Base-by-base conservation (phyloP, 257 asterid genomes). In the Solanum arcanum region DNA sequence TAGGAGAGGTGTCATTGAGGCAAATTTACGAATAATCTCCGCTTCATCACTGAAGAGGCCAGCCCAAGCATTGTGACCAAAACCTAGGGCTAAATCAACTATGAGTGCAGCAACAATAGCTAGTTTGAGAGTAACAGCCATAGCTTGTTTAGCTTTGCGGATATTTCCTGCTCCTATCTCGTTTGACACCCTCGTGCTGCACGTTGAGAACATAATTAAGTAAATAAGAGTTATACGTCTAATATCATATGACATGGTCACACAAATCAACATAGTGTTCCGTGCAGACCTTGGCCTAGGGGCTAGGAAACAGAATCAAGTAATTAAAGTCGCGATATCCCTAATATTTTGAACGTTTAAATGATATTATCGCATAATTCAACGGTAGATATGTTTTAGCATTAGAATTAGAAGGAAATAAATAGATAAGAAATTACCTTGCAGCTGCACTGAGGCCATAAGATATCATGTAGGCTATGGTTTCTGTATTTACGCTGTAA, bases 111-210 rank as follows among this genome's bases (percentile, higher is more conserved):
- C 88, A 62, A 93, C 18, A 41, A 91, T 37, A 21, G 94, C 88
- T 12, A 96, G 88, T 47, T 93, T 95, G 39, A 96, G 94, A 39
- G 95, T 86, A 49, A 96, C 98, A 9, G 16, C 62, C 97, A 91
- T 91, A 31, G 98, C 98, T 5, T 88, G 94, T 89, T 90, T 95
- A 7, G 99, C 99, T 87, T 88, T 82, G 29, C 70, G 70, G 1
- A 96, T 92, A 62, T 92, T 87, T 37, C 98, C 98, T 1, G 95
- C 95, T 39, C 98, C 98, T 29, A 96, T 42, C 93, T 94, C 98
- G 68, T 96, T 96, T 15, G 98, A 93, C 86, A 96, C 98, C 91
- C 99, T 92, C 0, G 97, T 93, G 92, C 99, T 96, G 96, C 90
- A 90, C 11, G 9, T 9, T 73, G 77, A 31, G 13, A 0, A 66